These are phyloP conservation scores for Styphnolobium japonicum DNA, from an alignment of 306 rosid genomes.

Conservation along the genomic window DNA sequence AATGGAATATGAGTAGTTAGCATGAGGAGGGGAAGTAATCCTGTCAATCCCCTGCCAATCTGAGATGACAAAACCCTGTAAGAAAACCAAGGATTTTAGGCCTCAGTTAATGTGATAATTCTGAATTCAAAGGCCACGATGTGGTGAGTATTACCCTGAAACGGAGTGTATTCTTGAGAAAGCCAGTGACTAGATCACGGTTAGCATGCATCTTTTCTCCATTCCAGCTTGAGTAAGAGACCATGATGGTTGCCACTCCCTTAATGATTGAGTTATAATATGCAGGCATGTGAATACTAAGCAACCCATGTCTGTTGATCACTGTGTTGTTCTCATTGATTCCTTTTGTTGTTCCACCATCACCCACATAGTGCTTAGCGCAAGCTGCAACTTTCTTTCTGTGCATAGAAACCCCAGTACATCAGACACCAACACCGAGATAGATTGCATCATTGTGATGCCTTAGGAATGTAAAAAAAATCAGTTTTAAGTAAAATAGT, in stretches of 20 bases:
- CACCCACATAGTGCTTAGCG: conserved; percentile 33
- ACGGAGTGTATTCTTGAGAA: conserved; percentile 36
- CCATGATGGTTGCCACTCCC: conserved; percentile 46
- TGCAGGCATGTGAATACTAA: conserved; percentile 41
- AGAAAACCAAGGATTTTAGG: background rate
- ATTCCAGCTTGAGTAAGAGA: conserved; percentile 49
- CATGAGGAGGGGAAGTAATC: conserved; percentile 42
- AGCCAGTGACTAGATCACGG: conserved; percentile 33
- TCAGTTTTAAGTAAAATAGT: background rate
- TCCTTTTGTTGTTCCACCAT: conserved; percentile 35
- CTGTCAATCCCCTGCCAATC: conserved; percentile 48
- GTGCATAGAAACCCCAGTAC: background rate
- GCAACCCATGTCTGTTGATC: conserved; percentile 10
- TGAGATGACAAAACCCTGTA: conserved; percentile 46
- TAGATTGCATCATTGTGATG: background rate
- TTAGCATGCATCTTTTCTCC: conserved; percentile 46
- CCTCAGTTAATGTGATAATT: background rate
- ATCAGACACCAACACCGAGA: background rate
- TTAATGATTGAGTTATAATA: conserved; percentile 40
- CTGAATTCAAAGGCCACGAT: background rate
- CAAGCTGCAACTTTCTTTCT: conserved; percentile 32
- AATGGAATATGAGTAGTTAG: conserved; percentile 43
- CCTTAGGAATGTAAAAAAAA: background rate
- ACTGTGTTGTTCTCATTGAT: conserved; percentile 31
- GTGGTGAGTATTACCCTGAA: conserved; percentile 33